Evolutionary conservation across 192 early-diverging fungal species (phyloP).

Genomic region (Allomyces macrogynus): DNA sequence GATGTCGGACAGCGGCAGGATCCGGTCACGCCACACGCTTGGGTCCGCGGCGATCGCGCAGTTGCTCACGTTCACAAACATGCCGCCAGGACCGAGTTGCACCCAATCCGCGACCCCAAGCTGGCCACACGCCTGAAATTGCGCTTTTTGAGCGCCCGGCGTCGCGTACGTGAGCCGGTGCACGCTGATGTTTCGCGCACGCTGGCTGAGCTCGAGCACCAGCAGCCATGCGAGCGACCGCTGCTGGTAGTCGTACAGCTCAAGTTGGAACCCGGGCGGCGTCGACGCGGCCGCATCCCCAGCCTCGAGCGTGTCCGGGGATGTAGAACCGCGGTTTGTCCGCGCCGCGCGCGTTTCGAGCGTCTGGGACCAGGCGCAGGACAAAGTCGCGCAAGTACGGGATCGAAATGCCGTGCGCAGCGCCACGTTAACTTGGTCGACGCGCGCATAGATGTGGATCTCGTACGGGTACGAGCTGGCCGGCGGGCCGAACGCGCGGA

Average conservation of each 20-base stretch:
- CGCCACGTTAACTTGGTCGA: no score
- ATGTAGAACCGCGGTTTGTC: not conserved
- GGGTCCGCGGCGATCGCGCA: no score
- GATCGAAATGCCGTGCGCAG: no score
- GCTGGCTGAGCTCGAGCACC: not conserved
- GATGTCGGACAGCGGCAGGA: not conserved
- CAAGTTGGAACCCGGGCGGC: not conserved
- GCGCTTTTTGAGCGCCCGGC: not conserved
- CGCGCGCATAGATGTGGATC: no score
- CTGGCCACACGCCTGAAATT: not conserved
- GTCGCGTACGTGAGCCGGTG: not conserved
- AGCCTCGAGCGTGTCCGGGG: no score
- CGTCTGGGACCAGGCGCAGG: no score
- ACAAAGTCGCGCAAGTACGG: no score
- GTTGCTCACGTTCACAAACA: no score
- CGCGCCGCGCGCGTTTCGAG: no score
- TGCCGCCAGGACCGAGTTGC: not conserved
- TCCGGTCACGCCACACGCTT: not conserved
- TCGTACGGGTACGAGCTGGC: no score
- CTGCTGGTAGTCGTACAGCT: not conserved
- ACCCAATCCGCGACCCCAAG: not conserved
- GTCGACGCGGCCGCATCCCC: not conserved
- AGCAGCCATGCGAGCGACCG: not conserved
- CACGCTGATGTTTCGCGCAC: not conserved
- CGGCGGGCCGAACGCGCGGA: no score